Evolutionary conservation across 805 yeast species (phyloP), one percentile per base, ranked within the genome.

Genomic region (Wickerhamomyces silvicola): DNA sequence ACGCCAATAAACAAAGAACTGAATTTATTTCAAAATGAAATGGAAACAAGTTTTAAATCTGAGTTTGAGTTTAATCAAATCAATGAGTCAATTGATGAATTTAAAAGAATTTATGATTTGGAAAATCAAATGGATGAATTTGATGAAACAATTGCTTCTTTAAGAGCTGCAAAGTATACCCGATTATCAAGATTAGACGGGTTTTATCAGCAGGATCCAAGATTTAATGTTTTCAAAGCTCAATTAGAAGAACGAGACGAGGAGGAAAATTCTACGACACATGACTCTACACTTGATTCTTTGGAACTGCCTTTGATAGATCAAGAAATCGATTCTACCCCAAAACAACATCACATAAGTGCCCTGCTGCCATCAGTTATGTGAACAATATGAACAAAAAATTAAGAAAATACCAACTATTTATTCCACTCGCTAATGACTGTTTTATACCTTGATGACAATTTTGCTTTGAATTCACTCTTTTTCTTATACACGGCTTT

Each of bases 81-180:
- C 11, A 28, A 32, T 4, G 27, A 28, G 2, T 34, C 42, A 8
- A 42, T 39, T 22, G 42, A 37, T 25, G 30, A 33, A 16, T 42
- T 41, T 23, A 32, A 35, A 24, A 18, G 33, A 12, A 13, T 35
- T n/a, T 28, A 23, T n/a, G 21, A 28, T 10, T n/a, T 21, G n/a
- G 6, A 26, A 15, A 5, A 19, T 22, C 25, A 21, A 28, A 10
- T 15, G 16, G 12, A 32, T 32, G 35, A 34, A 11, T 19, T 38
- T 16, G 30, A 40, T 15, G 49, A 45, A 18, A 41, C 44, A 1
- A 26, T 43, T 10, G 43, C 36, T 2, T 22, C 42, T 7, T 28
- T 45, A 11, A 32, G 43, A 22, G 48, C 49, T 12, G 50, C 52
- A 5, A 38, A 34, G 18, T 33, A 30, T 19, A 20, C 45, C 3